Evolutionary conservation across 2,329 filamentous ascomycete genomes (phyloP), one percentile per base, ranked within the genome.

Genomic region (Hirsutella thompsonii): DNA sequence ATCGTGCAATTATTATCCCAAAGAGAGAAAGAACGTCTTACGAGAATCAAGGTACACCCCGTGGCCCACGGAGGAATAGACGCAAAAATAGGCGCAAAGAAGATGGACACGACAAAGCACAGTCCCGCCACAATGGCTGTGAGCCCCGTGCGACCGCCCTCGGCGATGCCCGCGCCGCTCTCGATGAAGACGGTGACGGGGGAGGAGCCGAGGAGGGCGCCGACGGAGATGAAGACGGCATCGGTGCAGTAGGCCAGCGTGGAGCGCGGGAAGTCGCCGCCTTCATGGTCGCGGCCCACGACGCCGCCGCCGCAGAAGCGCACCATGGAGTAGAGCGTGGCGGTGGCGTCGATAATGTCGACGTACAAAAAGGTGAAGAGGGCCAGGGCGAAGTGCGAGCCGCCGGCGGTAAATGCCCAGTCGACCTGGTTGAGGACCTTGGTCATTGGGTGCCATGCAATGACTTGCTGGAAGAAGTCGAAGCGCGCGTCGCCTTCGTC

Each of bases 261-360:
- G 2, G 83, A 89, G 33, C 86, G 80, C 40, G 89, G 85, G 47
- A 94, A 94, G 56, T 93, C 86, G n/a, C 80, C 77, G 2, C 81
- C 76, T 36, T 74, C 68, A 49, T 71, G 60, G 53, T 80, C 70
- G 36, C n/a, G n/a, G n/a, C n/a, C n/a, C n/a, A n/a, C n/a, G n/a
- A n/a, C n/a, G n/a, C 74, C 72, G 21, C 16, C 32, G 32, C 77
- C 76, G 46, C 75, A 79, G 61, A 86, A 86, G 19, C 80, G 78
- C 1, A 82, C 83, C 82, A 88, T 87, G n/a, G 81, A 83, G 61
- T 86, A 87, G 30, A 87, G 63, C 0, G 82, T 87, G 34, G 81
- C 83, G 0, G 83, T 87, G 52, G 79, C 80, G 55, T 88, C 83
- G 44, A 88, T 79, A 49, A 87, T 83, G 51, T 87, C 83, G 39